Conservation (phyloP, 202 grass and related monocot genomes). For the Carex arenaria region DNA sequence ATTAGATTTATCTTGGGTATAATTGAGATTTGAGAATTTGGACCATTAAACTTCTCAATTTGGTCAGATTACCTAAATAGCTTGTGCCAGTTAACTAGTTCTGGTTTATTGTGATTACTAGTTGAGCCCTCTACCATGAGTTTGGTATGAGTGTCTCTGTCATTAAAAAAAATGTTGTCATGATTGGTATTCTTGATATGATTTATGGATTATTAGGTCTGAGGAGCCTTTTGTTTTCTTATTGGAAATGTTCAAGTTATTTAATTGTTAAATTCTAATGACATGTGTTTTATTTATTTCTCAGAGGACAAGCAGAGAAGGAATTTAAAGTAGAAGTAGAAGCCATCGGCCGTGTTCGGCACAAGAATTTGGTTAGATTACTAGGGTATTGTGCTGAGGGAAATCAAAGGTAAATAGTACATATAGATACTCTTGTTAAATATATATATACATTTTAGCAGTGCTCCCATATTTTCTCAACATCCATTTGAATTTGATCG, state of each 20-base stretch:
- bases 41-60: neutral
- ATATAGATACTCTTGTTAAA: constrained; percentile 8
- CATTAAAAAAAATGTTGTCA: neutral
- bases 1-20: neutral
- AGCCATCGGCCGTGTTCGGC: constrained; percentile 83
- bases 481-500: constrained; percentile 3
- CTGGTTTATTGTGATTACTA: neutral
- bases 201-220: neutral
- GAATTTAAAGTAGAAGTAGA: constrained; percentile 98
- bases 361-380: constrained; percentile 87
- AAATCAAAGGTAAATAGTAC: constrained; percentile 66
- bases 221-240: neutral
- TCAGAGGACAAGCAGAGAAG: constrained; percentile 84
- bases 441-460: neutral
- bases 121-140: neutral
- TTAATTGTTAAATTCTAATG: neutral
- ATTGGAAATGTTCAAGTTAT: neutral
- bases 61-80: neutral
- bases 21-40: neutral
- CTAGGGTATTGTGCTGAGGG: constrained; percentile 92
- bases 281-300: constrained; percentile 24
- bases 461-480: neutral
- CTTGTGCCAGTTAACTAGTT: neutral
- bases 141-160: neutral
- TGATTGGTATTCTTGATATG: neutral